These are phyloP conservation scores for Tagetes erecta DNA, from an alignment of 129 eudicot species.

Conservation along the genomic window DNA sequence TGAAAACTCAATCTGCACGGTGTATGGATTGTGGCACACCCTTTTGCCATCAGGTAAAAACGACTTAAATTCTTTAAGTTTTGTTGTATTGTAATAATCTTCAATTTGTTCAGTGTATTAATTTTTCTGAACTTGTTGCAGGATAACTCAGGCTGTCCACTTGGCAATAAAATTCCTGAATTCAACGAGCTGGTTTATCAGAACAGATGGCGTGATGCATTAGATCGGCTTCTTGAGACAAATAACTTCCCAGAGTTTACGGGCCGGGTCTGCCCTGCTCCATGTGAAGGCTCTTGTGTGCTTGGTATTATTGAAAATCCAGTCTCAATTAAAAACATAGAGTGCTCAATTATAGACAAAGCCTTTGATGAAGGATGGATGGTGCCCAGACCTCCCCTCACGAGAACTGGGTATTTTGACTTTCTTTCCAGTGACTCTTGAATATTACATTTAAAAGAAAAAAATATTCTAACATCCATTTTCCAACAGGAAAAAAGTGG, in stretches of 20 bases:
- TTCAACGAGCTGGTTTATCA: conserved; percentile 96
- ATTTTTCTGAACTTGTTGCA: conserved; percentile 27
- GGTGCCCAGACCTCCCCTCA: conserved; percentile 90
- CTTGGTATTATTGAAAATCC: conserved; percentile 99
- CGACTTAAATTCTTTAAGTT: background rate
- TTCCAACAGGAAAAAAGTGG: conserved; percentile 77
- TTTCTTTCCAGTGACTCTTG: background rate
- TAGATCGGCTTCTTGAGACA: conserved; percentile 92
- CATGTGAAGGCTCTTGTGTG: conserved; percentile 98
- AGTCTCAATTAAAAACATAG: conserved; percentile 87
- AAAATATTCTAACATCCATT: background rate
- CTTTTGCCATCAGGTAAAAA: conserved; percentile 91
- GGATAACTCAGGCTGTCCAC: conserved; percentile 98
- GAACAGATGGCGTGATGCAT: conserved; percentile 98
- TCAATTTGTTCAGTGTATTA: background rate
- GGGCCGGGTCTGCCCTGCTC: conserved; percentile 98
- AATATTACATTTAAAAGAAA: too few species aligned
- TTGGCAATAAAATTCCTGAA: conserved; percentile 96
- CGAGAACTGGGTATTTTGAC: conserved; percentile 72
- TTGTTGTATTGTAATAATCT: background rate
- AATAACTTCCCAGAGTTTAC: conserved; percentile 99
- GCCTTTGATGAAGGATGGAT: conserved; percentile 99
- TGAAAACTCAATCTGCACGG: conserved; percentile 92
- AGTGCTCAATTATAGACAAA: conserved; percentile 93
- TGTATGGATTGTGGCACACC: conserved; percentile 99